Percentiles rank a stretch among this genome's conserved stretches.
phyloP scores from a whole-genome alignment of 306 rosid genomes.

The Hylodesmum podocarpum region DNA sequence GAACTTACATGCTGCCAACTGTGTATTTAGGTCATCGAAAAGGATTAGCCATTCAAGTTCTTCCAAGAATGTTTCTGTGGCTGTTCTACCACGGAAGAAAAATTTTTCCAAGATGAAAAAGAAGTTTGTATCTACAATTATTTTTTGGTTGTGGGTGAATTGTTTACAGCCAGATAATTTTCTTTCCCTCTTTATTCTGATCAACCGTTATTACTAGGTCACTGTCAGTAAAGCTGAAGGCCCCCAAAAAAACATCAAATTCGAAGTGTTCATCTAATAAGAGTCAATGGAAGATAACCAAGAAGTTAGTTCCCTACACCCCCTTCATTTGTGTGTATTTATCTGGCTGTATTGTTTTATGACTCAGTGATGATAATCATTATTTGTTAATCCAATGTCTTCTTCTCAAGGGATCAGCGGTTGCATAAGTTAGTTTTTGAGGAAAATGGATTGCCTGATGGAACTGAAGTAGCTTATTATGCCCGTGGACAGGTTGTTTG shows the following conservation, averaged over 20 bases:
- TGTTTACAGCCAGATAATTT: slow-evolving; percentile 2
- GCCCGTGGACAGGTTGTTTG: slow-evolving; percentile 86
- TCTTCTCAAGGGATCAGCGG: slow-evolving; percentile 74
- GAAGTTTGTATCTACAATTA: slow-evolving; percentile 55
- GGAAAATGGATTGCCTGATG: slow-evolving; percentile 91
- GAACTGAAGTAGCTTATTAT: slow-evolving; percentile 95
- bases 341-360: slow-evolving; percentile 25
- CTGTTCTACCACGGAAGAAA: slow-evolving; percentile 40
- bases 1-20: slow-evolving; percentile 34
- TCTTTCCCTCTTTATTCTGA: slow-evolving; percentile 12
- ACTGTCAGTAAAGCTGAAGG: slow-evolving; percentile 45
- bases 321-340: not conserved
- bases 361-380: slow-evolving; percentile 21
- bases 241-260: slow-evolving; percentile 39
- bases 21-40: slow-evolving; percentile 51
- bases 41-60: slow-evolving; percentile 46
- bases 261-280: slow-evolving; percentile 50
- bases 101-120: slow-evolving; percentile 45
- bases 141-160: slow-evolving; percentile 24
- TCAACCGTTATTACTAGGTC: slow-evolving; percentile 48
- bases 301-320: slow-evolving; percentile 50
- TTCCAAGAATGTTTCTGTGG: slow-evolving; percentile 53
- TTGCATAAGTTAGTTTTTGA: slow-evolving; percentile 94
- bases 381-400: slow-evolving; percentile 16
- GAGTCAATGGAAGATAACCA: slow-evolving; percentile 79